Evolutionary conservation across 108 stramenopile genomes (phyloP).

Genomic region (Mayamaea pseudoterrestris): DNA sequence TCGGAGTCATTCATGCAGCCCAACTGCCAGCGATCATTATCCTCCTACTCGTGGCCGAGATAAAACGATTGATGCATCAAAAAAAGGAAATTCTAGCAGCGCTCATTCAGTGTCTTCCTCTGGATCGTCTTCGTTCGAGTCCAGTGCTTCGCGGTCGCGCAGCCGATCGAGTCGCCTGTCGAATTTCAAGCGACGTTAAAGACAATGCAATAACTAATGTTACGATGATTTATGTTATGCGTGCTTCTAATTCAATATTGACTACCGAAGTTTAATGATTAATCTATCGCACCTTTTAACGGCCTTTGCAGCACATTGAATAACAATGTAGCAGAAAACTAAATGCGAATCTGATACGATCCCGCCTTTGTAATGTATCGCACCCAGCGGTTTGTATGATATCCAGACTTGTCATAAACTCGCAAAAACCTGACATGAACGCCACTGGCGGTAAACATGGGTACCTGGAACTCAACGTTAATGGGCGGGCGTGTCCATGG

Average conservation of each 20-base stretch:
- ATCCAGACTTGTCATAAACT: constrained; percentile 96
- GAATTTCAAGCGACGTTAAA: not conserved
- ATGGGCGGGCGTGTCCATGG: constrained; percentile 96
- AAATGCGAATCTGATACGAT: constrained; percentile 93
- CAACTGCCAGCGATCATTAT: no score
- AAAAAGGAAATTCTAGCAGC: constrained; percentile 3
- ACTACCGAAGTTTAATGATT: not conserved
- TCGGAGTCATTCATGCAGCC: no score
- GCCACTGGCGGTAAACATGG: constrained; percentile 96
- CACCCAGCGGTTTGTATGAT: constrained; percentile 95
- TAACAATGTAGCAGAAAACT: constrained; percentile 14
- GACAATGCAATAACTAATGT: not conserved
- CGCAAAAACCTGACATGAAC: constrained; percentile 96
- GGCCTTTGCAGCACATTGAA: not conserved
- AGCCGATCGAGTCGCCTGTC: not conserved
- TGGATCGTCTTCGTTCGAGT: not conserved
- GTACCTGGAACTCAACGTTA: constrained; percentile 93
- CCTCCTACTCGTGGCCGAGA: no score
- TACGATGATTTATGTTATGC: no score
- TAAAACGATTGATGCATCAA: constrained; percentile 26
- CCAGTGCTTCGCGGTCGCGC: not conserved
- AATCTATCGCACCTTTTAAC: no score
- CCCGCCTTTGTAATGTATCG: constrained; percentile 97
- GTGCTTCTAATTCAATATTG: no score
- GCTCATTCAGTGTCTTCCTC: no score